These are phyloP conservation scores for Phialophora chinensis DNA, from an alignment of 2,329 filamentous ascomycete genomes.

Conservation along the genomic window DNA sequence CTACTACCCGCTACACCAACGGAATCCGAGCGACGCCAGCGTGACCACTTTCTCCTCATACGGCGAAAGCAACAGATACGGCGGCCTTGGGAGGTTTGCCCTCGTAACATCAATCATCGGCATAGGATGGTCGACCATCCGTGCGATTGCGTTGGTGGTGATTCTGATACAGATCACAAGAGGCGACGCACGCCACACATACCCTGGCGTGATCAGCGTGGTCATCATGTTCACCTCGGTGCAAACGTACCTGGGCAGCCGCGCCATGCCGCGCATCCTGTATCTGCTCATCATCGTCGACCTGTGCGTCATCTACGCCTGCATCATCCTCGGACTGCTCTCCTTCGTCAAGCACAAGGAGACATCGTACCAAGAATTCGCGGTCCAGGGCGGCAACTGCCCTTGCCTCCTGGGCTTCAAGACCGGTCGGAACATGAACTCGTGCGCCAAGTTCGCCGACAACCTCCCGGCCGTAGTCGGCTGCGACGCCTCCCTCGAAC, in stretches of 20 bases:
- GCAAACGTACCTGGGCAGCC: slow-evolving; percentile 27
- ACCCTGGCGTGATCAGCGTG: slow-evolving; percentile 25
- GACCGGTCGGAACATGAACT: slow-evolving; percentile 23
- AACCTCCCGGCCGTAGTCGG: slow-evolving; percentile 7
- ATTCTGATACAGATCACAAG: slow-evolving; percentile 21
- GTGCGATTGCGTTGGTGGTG: slow-evolving; percentile 12
- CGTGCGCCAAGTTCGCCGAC: slow-evolving; percentile 5
- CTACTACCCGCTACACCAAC: slow-evolving; percentile 16
- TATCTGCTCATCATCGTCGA: slow-evolving; percentile 28
- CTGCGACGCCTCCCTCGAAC: slow-evolving; percentile 18
- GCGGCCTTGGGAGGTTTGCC: slow-evolving; percentile 21
- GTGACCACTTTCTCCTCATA: not conserved
- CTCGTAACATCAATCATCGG: slow-evolving; percentile 18
- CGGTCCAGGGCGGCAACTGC: slow-evolving; percentile 18
- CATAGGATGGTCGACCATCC: slow-evolving; percentile 25
- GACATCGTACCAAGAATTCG: slow-evolving; percentile 25
- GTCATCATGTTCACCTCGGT: slow-evolving; percentile 30
- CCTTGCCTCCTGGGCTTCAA: slow-evolving; percentile 26
- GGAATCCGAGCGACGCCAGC: slow-evolving; percentile 8
- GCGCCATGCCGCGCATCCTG: slow-evolving; percentile 27
- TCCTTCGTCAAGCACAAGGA: slow-evolving; percentile 25
- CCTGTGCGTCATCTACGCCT: slow-evolving; percentile 21
- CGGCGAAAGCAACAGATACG: slow-evolving; percentile 13
- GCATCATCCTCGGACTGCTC: slow-evolving; percentile 19
- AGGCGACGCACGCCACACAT: slow-evolving; percentile 23